These are phyloP conservation scores for Microcera coccophila DNA, from an alignment of 2,329 filamentous ascomycete genomes.

Conservation along the genomic window DNA sequence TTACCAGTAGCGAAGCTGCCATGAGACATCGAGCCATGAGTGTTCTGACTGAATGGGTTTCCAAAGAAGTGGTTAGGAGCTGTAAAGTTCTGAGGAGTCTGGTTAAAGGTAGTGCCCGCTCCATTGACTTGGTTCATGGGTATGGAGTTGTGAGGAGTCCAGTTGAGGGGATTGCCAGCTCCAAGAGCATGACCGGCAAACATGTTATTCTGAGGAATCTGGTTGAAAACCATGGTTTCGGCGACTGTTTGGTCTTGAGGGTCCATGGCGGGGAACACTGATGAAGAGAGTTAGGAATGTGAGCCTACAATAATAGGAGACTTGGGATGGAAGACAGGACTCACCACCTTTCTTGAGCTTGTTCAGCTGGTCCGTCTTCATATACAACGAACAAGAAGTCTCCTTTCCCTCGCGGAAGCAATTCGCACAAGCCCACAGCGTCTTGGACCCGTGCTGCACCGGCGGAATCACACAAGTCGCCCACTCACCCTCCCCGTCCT, in stretches of 20 bases:
- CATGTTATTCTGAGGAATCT: neutral
- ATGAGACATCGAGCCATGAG: too few species aligned
- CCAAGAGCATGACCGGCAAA: neutral
- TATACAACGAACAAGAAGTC: neutral
- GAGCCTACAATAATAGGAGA: neutral
- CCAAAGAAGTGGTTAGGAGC: too few species aligned
- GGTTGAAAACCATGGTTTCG: neutral
- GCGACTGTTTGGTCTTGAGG: neutral
- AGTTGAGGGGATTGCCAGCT: too few species aligned
- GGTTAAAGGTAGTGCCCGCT: too few species aligned
- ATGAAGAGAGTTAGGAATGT: neutral
- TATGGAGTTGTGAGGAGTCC: too few species aligned
- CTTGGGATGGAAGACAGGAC: neutral
- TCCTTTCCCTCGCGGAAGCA: neutral
- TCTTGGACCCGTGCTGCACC: neutral
- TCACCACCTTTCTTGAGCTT: neutral
- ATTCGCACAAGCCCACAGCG: constrained; percentile 5
- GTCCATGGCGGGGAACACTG: neutral
- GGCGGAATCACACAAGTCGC: constrained; percentile 3
- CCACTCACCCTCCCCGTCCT: neutral
- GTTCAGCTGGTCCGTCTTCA: neutral
- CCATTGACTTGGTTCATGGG: too few species aligned
- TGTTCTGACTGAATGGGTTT: too few species aligned
- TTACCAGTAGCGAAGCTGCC: too few species aligned
- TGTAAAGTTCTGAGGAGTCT: too few species aligned